phyloP scores from a whole-genome alignment of 768 basidiomycete species.

The Trametes gibbosa region DNA sequence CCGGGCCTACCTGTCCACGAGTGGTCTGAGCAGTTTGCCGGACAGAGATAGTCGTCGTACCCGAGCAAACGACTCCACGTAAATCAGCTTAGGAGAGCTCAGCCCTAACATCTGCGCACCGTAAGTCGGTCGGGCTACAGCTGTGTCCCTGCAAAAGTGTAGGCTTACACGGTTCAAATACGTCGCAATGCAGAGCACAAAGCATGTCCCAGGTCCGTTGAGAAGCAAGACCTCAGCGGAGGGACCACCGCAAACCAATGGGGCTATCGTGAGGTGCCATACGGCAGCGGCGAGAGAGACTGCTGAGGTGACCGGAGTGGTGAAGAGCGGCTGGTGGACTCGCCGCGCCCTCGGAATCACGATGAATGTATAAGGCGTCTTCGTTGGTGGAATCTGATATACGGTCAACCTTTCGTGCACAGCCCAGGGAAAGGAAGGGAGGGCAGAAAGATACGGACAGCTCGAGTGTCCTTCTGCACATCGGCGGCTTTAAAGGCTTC shows the following conservation, averaged over 20 bases:
- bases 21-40: constrained; percentile 73
- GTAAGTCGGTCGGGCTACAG: constrained; percentile 8
- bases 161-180: constrained; percentile 67
- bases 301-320: constrained; percentile 64
- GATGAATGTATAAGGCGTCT: constrained; percentile 47
- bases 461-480: constrained; percentile 8
- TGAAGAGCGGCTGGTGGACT: constrained; percentile 78
- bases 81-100: constrained; percentile 69
- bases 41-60: constrained; percentile 79
- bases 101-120: constrained; percentile 68
- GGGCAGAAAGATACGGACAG: constrained; percentile 19
- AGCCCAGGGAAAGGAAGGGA: constrained; percentile 1
- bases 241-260: constrained; percentile 34
- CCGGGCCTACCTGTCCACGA: constrained; percentile 70
- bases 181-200: constrained; percentile 69
- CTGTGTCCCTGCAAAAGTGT: neutral
- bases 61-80: constrained; percentile 93
- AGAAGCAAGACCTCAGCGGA: constrained; percentile 79
- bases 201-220: constrained; percentile 95
- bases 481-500: constrained; percentile 45
- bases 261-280: constrained; percentile 55
- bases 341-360: constrained; percentile 82
- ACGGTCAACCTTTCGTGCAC: constrained; percentile 3
- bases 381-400: constrained; percentile 9
- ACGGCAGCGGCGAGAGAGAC: constrained; percentile 61